phyloP scores from a whole-genome alignment of 108 stramenopile genomes.

The Fragilariopsis cylindrus region DNA sequence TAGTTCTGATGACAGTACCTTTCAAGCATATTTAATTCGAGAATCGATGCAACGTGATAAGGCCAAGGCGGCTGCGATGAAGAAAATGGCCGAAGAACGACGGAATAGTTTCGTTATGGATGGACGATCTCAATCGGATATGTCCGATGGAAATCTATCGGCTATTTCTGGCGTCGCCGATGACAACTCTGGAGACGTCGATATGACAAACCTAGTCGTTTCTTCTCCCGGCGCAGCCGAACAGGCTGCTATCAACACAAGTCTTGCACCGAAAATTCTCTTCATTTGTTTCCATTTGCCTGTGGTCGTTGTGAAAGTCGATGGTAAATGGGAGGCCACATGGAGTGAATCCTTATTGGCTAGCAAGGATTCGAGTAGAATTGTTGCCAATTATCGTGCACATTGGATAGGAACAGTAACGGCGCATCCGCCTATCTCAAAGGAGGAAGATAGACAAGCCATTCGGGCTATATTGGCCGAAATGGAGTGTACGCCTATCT shows the following conservation, averaged over 20 bases:
- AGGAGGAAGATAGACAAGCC: constrained; percentile 71
- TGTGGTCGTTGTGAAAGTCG: constrained; percentile 71
- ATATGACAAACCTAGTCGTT: constrained; percentile 36
- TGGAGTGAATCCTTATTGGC: constrained; percentile 96
- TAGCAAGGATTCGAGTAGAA: constrained; percentile 78
- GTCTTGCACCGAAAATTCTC: constrained; percentile 51
- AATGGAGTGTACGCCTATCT: constrained; percentile 96
- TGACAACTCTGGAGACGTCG: constrained; percentile 37
- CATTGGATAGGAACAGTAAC: constrained; percentile 95
- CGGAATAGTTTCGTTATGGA: not conserved
- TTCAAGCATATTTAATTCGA: constrained; percentile 58
- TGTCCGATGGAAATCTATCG: constrained; percentile 14
- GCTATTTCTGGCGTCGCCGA: constrained; percentile 5
- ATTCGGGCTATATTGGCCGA: constrained; percentile 67
- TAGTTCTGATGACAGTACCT: constrained; percentile 60
- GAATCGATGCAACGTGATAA: constrained; percentile 33
- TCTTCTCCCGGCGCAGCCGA: constrained; percentile 1
- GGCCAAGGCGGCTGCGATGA: not conserved
- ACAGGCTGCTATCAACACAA: constrained; percentile 16
- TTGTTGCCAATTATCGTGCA: constrained; percentile 71
- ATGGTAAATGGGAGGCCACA: constrained; percentile 74
- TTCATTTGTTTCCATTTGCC: constrained; percentile 98
- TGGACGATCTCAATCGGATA: constrained; percentile 10
- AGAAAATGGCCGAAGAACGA: constrained; percentile 5
- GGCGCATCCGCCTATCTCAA: constrained; percentile 52